Evolutionary conservation across 306 rosid species (phyloP).

Genomic region (Benincasa hispida): DNA sequence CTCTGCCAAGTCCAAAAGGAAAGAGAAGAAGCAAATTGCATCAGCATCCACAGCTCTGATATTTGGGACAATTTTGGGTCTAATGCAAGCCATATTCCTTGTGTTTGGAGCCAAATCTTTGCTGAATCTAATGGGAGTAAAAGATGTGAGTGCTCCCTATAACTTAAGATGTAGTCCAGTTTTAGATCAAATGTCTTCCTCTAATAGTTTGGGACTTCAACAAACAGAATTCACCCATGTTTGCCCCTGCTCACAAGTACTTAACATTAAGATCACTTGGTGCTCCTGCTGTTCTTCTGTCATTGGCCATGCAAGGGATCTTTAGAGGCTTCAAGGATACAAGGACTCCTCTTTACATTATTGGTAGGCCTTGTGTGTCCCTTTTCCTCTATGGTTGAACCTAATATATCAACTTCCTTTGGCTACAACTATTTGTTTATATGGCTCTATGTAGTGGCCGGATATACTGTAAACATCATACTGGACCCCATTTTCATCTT

Average conservation of each 20-base stretch:
- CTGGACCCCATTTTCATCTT: constrained; percentile 83
- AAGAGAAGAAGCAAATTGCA: constrained; percentile 47
- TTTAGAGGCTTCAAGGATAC: constrained; percentile 96
- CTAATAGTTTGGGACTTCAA: neutral
- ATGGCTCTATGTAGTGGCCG: constrained; percentile 31
- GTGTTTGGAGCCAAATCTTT: constrained; percentile 56
- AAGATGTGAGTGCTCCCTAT: constrained; percentile 38
- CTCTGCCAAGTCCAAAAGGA: constrained; percentile 21
- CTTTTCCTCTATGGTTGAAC: neutral
- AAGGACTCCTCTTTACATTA: constrained; percentile 81
- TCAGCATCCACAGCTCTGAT: constrained; percentile 94
- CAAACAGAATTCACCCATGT: constrained; percentile 68
- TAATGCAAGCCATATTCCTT: constrained; percentile 63
- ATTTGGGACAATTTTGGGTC: constrained; percentile 70
- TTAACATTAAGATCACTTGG: constrained; percentile 71
- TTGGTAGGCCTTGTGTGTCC: constrained; percentile 28
- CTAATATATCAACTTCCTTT: neutral
- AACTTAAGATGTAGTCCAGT: neutral
- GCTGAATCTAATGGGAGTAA: constrained; percentile 72
- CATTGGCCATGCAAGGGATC: constrained; percentile 98
- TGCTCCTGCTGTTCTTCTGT: constrained; percentile 97
- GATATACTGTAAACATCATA: constrained; percentile 50
- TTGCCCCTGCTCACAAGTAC: constrained; percentile 60
- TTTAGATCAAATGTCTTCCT: neutral
- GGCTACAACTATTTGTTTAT: neutral